These are phyloP conservation scores for Diaporthe sp. DNA, from an alignment of 2,329 filamentous ascomycete species.

Conservation along the genomic window DNA sequence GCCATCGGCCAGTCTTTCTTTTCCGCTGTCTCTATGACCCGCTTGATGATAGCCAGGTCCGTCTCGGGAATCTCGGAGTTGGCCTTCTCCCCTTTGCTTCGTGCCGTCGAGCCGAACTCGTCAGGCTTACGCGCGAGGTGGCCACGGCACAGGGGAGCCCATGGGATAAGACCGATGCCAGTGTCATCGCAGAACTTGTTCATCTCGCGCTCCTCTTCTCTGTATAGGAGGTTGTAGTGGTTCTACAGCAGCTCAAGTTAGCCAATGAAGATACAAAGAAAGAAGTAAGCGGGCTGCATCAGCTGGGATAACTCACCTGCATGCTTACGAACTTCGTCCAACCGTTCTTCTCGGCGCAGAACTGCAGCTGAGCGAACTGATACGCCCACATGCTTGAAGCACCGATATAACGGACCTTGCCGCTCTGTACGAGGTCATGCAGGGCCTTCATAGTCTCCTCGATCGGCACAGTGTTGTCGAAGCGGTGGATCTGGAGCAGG, in stretches of 20 bases:
- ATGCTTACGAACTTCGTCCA: conserved; percentile 75
- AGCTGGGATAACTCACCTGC: conserved; percentile 56
- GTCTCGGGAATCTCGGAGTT: conserved; percentile 51
- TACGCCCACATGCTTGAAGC: conserved; percentile 66
- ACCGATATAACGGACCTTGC: conserved; percentile 70
- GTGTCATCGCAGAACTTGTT: conserved; percentile 58
- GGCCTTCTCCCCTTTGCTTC: conserved; percentile 53
- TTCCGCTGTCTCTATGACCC: conserved; percentile 48
- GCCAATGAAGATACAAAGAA: not conserved
- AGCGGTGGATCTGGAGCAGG: conserved; percentile 73
- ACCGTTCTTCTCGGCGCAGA: conserved; percentile 67
- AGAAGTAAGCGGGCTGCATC: not conserved
- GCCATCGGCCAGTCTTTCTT: conserved; percentile 66
- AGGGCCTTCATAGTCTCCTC: conserved; percentile 76
- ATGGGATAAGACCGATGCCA: conserved; percentile 57
- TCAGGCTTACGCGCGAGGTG: conserved; percentile 53
- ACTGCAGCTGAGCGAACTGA: conserved; percentile 69
- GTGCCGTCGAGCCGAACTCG: conserved; percentile 46
- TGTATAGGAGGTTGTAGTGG: conserved; percentile 71
- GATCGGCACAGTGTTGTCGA: conserved; percentile 65
- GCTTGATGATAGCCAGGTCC: conserved; percentile 50
- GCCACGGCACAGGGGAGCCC: conserved; percentile 56
- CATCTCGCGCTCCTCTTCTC: conserved; percentile 72
- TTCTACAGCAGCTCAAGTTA: not conserved
- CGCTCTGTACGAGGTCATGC: conserved; percentile 70